Percentiles rank a stretch among this genome's conserved stretches.
Conservation (phyloP, 2,329 filamentous ascomycete species). For the Phialophora macrospora region DNA sequence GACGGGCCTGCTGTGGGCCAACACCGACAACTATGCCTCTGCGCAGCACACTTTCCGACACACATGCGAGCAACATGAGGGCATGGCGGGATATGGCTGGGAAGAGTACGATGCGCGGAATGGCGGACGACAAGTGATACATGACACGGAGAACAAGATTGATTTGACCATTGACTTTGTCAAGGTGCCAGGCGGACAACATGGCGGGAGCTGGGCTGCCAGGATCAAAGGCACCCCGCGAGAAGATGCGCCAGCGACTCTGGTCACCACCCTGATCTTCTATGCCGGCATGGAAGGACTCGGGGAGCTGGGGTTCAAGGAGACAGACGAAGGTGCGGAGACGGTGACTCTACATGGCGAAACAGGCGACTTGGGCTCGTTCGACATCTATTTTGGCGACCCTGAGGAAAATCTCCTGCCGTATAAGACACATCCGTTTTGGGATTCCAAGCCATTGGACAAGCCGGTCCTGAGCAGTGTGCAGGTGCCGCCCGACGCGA, state of each 20-base stretch:
- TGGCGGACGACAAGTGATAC: conserved; percentile 87
- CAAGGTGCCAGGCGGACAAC: conserved; percentile 81
- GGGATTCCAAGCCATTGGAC: conserved; percentile 71
- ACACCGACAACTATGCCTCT: conserved; percentile 71
- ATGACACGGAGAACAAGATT: conserved; percentile 84
- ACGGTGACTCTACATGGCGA: conserved; percentile 72
- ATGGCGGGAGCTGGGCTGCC: conserved; percentile 91
- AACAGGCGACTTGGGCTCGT: conserved; percentile 75
- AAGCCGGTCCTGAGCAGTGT: conserved; percentile 76
- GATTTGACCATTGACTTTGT: conserved; percentile 93
- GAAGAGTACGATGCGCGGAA: conserved; percentile 91
- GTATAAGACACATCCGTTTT: conserved; percentile 67
- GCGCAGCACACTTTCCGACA: conserved; percentile 66
- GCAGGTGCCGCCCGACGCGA: conserved; percentile 66
- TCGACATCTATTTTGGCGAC: conserved; percentile 76
- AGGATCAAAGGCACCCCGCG: conserved; percentile 81
- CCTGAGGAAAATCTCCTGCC: conserved; percentile 67
- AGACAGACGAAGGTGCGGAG: conserved; percentile 59
- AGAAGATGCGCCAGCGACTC: conserved; percentile 66
- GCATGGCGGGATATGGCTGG: conserved; percentile 96
- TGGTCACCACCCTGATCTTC: conserved; percentile 80
- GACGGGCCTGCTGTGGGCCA: conserved; percentile 85
- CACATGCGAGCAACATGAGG: conserved; percentile 93
- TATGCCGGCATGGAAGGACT: conserved; percentile 80
- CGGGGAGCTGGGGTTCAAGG: conserved; percentile 67